A percentile compares a stretch with the other conserved stretches of the same genome.
These are phyloP conservation scores for Carpediemonas membranifera DNA, from an alignment of 78 protist species.

Conservation along the genomic window DNA sequence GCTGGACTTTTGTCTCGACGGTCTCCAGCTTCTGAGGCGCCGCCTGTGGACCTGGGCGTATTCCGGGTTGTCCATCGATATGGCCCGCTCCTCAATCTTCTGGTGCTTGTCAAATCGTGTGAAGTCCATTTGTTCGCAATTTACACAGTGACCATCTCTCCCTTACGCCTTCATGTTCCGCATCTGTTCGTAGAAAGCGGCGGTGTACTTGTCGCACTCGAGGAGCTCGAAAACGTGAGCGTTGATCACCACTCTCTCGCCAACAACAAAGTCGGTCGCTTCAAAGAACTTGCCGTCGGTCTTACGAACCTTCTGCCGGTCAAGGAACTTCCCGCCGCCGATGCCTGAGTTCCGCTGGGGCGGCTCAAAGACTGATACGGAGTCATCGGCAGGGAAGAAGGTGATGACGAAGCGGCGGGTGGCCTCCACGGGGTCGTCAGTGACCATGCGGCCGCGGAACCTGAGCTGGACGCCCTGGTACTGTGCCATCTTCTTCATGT, in stretches of 20 bases:
- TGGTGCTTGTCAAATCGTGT: too few species aligned
- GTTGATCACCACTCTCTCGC: neutral
- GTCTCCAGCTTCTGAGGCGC: too few species aligned
- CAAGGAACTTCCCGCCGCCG: conserved; percentile 10
- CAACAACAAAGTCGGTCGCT: neutral
- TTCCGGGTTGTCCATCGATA: too few species aligned
- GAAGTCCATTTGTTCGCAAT: too few species aligned
- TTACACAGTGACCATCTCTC: too few species aligned
- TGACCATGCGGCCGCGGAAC: conserved; percentile 33
- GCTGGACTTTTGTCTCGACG: too few species aligned
- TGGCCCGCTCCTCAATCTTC: too few species aligned
- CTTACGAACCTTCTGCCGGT: neutral
- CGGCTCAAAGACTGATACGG: conserved; percentile 42
- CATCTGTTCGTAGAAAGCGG: too few species aligned
- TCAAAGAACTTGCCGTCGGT: neutral
- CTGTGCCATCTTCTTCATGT: conserved; percentile 21
- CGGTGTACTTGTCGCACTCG: too few species aligned
- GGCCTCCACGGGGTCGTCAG: conserved; percentile 18
- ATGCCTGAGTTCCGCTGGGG: conserved; percentile 6
- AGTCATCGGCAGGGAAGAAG: conserved; percentile 40
- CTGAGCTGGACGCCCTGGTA: conserved; percentile 37
- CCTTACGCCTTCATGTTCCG: too few species aligned
- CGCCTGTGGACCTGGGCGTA: too few species aligned
- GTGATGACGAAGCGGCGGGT: conserved; percentile 43
- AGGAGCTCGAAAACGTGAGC: neutral